A percentile compares a stretch with the other conserved stretches of the same genome.
Evolutionary conservation across 2,329 filamentous ascomycete species (phyloP).

Genomic region (Curvularia sp.): DNA sequence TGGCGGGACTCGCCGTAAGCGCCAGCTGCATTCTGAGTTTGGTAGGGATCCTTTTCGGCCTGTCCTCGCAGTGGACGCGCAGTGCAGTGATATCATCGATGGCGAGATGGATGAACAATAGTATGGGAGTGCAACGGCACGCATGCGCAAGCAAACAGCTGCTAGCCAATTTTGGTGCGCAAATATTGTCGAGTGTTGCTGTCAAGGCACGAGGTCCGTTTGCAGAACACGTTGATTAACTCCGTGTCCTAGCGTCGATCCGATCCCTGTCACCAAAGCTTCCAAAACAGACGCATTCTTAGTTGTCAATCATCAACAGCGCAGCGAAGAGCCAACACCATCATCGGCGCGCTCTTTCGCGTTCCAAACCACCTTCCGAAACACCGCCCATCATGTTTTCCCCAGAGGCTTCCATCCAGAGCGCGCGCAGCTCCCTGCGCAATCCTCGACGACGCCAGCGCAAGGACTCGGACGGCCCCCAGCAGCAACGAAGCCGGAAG

Average conservation of each 20-base stretch:
- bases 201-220: neutral
- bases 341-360: constrained; percentile 43
- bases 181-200: neutral
- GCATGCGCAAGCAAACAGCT: neutral
- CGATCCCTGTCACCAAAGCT: constrained; percentile 25
- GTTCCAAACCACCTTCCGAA: constrained; percentile 23
- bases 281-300: constrained; percentile 26
- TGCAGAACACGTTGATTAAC: constrained; percentile 16
- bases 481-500: constrained; percentile 54
- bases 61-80: neutral
- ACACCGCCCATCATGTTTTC: constrained; percentile 48
- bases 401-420: constrained; percentile 47
- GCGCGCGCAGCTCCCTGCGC: constrained; percentile 51
- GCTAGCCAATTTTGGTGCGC: neutral
- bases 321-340: constrained; percentile 29
- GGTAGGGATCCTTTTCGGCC: neutral
- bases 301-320: constrained; percentile 29
- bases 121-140: neutral
- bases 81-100: neutral
- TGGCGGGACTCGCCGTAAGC: neutral
- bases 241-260: constrained; percentile 15
- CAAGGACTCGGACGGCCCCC: constrained; percentile 54
- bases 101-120: neutral
- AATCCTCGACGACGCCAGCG: constrained; percentile 57
- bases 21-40: neutral